Conservation (phyloP, 2,329 filamentous ascomycete species). For the Fonsecaea pedrosoi region DNA sequence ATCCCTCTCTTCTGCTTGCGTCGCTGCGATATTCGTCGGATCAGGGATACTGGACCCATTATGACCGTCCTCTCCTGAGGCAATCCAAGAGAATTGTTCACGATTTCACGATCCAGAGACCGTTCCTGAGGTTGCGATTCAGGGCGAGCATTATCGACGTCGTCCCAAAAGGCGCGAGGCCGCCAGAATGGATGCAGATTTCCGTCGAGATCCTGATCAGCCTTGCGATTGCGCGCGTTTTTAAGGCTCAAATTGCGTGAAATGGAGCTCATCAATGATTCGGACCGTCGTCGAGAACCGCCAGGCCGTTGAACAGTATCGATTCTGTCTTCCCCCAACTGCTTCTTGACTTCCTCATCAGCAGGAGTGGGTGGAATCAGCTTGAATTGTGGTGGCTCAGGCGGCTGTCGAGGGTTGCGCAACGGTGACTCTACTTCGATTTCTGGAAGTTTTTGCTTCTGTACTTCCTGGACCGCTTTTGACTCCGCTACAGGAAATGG, state of each 20-base stretch:
- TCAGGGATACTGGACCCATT: slow-evolving; percentile 49
- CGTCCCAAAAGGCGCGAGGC: slow-evolving; percentile 69
- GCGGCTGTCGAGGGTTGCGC: slow-evolving; percentile 64
- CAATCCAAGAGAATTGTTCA: slow-evolving; percentile 64
- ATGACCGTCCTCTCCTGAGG: slow-evolving; percentile 56
- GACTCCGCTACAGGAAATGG: slow-evolving; percentile 48
- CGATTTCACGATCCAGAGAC: slow-evolving; percentile 52
- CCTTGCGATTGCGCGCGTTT: slow-evolving; percentile 52
- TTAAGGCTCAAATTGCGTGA: slow-evolving; percentile 49
- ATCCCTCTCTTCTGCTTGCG: slow-evolving; percentile 40
- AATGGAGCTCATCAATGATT: slow-evolving; percentile 48
- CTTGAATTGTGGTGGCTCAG: slow-evolving; percentile 62
- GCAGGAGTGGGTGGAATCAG: slow-evolving; percentile 60
- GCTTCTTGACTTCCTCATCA: slow-evolving; percentile 52
- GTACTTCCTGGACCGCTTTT: slow-evolving; percentile 43
- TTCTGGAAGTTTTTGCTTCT: slow-evolving; percentile 41
- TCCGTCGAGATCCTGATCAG: slow-evolving; percentile 54
- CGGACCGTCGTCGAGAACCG: slow-evolving; percentile 49
- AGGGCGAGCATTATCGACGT: slow-evolving; percentile 50
- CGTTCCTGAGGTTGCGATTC: slow-evolving; percentile 49
- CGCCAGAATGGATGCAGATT: slow-evolving; percentile 68
- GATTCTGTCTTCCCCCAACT: slow-evolving; percentile 43
- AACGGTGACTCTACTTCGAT: slow-evolving; percentile 62
- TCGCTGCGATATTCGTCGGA: slow-evolving; percentile 45
- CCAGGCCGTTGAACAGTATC: slow-evolving; percentile 45